Base-by-base conservation (phyloP, 441 rosid species). In the Flueggea neowawraea region DNA sequence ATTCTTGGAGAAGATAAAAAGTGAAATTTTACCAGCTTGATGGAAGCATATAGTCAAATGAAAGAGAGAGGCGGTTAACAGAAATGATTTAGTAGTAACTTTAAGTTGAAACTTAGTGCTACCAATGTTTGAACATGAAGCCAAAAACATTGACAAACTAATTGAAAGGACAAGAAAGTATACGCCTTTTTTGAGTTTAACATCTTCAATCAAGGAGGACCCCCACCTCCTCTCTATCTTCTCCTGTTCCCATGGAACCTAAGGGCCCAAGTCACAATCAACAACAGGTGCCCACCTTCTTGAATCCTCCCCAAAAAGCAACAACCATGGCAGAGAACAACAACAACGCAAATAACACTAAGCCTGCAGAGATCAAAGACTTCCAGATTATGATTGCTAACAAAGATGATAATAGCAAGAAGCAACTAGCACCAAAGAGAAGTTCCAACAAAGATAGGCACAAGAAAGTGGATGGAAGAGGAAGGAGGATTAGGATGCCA, bases 401-500 rank as follows among this genome's bases (percentile, higher is more conserved):
- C 60, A 90, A 84, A 73, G 73, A 71, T 53, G 83, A 89, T 67
- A 75, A 62, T 16, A 78, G 36, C 62, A 76, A 66, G 66, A 81
- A 87, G 77, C 88, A 75, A 45, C 61, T 88, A 44, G 93, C 84
- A 4, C 95, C 97, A 2, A 90, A 85, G 72, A 79, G 98, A 70
- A 85, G 78, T 74, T 90, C 98, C 4, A 93, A 90, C 79, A 93
- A 90, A 64, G 98, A 93, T 74, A 78, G 97, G 63, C 97, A 93
- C 73, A 93, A 86, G 60, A 93, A 93, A 73, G 98, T 93, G 31
- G 98, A 93, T 74, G 98, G 98, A 4, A 74, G 97, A 60, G 98
- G 97, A 50, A 80, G 98, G 32, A 84, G 98, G 57, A 93, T 93
- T 55, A 77, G 98, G 88, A 93, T 90, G 97, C 98, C 98, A 41